These are phyloP conservation scores for Cladosporium sp. DNA, from an alignment of 2,329 filamentous ascomycete species.

Conservation along the genomic window DNA sequence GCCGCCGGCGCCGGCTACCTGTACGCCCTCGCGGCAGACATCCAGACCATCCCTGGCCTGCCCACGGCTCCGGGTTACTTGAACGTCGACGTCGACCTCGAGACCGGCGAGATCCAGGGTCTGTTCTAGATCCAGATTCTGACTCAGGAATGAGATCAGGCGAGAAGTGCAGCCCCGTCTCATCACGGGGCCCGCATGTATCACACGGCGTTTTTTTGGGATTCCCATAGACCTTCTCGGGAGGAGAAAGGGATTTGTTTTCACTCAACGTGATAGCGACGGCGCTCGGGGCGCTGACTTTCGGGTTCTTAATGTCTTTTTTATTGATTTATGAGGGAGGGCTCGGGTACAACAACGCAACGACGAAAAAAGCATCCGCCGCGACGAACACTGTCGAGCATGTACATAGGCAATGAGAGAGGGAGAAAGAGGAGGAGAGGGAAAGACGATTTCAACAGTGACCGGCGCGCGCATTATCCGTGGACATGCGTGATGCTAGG, in stretches of 20 bases:
- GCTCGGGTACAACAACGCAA: too few species aligned
- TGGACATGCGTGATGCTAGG: too few species aligned
- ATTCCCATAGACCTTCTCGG: background rate
- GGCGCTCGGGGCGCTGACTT: background rate
- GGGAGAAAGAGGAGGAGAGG: too few species aligned
- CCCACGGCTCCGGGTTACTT: constrained; percentile 93
- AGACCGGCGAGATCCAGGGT: constrained; percentile 54
- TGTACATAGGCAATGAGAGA: too few species aligned
- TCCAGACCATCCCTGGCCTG: constrained; percentile 94
- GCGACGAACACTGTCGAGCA: too few species aligned
- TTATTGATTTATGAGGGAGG: too few species aligned
- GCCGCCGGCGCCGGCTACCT: constrained; percentile 91
- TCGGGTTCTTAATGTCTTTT: too few species aligned
- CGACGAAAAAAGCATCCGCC: too few species aligned
- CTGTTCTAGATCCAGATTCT: constrained; percentile 61
- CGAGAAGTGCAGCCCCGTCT: constrained; percentile 1
- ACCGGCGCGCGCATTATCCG: too few species aligned
- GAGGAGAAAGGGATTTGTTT: background rate
- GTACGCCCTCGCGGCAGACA: constrained; percentile 93
- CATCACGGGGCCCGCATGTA: constrained; percentile 7
- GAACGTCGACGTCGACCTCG: constrained; percentile 68
- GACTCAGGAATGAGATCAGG: background rate
- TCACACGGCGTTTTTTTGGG: constrained; percentile 2
- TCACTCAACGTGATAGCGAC: constrained; percentile 9
- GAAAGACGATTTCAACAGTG: too few species aligned